Evolutionary conservation across 805 yeast genomes (phyloP).

Genomic region (Soucietia sequanensis): DNA sequence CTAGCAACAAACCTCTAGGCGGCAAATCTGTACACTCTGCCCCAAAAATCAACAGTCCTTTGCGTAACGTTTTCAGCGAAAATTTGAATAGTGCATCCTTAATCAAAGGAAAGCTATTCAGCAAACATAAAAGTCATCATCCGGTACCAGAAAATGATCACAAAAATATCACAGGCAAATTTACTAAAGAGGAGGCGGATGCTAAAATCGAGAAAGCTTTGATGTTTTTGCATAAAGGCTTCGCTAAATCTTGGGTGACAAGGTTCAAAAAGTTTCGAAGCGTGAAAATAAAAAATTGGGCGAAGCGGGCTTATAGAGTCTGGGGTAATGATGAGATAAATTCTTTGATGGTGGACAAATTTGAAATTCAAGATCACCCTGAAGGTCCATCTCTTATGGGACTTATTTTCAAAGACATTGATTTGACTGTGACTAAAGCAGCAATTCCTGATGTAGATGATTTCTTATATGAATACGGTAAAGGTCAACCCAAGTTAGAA

Average conservation of each 20-base stretch:
- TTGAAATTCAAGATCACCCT: slow-evolving; percentile 31
- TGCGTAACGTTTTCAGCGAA: slow-evolving; percentile 6
- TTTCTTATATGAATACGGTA: slow-evolving; percentile 33
- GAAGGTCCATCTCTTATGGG: slow-evolving; percentile 34
- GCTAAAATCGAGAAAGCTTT: slow-evolving; percentile 24
- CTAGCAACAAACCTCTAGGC: no score
- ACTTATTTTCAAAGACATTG: slow-evolving; percentile 27
- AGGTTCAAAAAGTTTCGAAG: slow-evolving; percentile 26
- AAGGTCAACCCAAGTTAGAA: slow-evolving; percentile 52
- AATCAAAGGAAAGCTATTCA: slow-evolving; percentile 8
- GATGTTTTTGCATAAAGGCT: slow-evolving; percentile 20
- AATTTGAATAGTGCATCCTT: no score
- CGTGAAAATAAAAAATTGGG: slow-evolving; percentile 25
- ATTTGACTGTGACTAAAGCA: slow-evolving; percentile 26
- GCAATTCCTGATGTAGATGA: slow-evolving; percentile 33
- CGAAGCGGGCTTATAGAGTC: slow-evolving; percentile 17
- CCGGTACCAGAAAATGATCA: slow-evolving; percentile 3
- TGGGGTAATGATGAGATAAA: slow-evolving; percentile 37
- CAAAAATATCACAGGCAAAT: background rate
- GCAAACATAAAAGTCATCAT: slow-evolving; percentile 1
- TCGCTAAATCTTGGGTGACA: slow-evolving; percentile 34
- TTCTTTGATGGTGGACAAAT: slow-evolving; percentile 29
- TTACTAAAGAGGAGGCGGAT: slow-evolving; percentile 25
- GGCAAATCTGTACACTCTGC: background rate
- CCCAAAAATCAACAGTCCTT: slow-evolving; percentile 6